Conservation (phyloP, 768 basidiomycete species). For the Suillus hirtellus region DNA sequence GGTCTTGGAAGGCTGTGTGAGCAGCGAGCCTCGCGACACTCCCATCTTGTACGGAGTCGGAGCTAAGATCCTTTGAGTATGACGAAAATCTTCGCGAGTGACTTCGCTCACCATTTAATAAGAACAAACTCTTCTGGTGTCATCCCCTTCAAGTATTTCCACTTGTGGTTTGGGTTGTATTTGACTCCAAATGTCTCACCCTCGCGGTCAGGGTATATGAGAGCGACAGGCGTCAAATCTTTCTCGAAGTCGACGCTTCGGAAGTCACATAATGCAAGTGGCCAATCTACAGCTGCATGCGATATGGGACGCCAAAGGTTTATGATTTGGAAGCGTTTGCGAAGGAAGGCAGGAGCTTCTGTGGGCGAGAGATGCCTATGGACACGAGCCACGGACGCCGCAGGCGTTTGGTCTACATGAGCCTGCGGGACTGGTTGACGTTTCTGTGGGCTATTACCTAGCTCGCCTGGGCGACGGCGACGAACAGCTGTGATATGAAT, state of each 20-base stretch:
- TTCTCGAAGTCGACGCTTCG: background rate
- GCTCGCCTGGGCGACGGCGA: background rate
- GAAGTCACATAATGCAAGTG: background rate
- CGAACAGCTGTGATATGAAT: background rate
- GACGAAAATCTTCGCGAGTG: background rate
- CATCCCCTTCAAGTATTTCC: background rate
- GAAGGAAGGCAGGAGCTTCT: background rate
- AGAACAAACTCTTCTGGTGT: background rate
- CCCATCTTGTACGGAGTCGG: background rate
- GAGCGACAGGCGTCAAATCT: background rate
- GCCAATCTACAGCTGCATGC: background rate
- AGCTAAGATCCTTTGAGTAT: background rate
- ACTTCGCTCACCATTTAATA: background rate
- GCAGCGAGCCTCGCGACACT: background rate
- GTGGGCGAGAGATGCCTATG: background rate
- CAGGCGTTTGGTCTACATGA: background rate
- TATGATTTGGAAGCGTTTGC: background rate
- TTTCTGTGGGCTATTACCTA: background rate
- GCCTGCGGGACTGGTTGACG: background rate
- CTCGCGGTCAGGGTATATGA: background rate
- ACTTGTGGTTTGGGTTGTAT: background rate
- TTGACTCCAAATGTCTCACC: background rate
- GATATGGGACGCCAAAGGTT: background rate
- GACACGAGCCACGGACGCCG: background rate
- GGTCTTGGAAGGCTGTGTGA: background rate